Conservation (phyloP, 78 protist species). For the Chrysochromulina tobinii region DNA sequence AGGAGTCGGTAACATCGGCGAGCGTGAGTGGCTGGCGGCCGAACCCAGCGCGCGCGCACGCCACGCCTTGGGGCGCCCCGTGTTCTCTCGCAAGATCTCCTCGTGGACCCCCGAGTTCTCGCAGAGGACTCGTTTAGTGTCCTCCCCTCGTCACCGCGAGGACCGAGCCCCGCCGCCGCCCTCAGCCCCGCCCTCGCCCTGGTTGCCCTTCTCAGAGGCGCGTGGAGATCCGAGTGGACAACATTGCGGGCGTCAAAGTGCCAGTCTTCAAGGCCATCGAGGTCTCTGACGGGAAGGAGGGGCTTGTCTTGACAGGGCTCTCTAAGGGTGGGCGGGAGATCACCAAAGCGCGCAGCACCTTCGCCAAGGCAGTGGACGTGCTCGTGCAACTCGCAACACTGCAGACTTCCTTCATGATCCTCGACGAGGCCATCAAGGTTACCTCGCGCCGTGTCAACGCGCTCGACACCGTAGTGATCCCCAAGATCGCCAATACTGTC, state of each 20-base stretch:
- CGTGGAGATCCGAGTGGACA: slow-evolving; percentile 15
- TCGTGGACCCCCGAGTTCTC: neutral
- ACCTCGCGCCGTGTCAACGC: slow-evolving; percentile 99
- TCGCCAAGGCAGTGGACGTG: slow-evolving; percentile 66
- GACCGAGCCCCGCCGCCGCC: too few species aligned
- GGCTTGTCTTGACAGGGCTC: slow-evolving; percentile 74
- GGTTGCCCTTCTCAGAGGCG: neutral
- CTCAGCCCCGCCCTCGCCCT: too few species aligned
- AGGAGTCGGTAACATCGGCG: neutral
- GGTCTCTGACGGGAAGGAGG: neutral
- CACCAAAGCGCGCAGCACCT: slow-evolving; percentile 43
- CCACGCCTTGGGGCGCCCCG: neutral
- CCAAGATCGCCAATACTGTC: slow-evolving; percentile 84
- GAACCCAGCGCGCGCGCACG: neutral
- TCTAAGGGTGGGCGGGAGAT: slow-evolving; percentile 95
- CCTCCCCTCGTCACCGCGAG: too few species aligned
- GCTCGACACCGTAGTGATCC: slow-evolving; percentile 95
- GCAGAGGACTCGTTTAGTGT: too few species aligned
- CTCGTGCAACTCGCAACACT: slow-evolving; percentile 91
- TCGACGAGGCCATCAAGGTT: slow-evolving; percentile 94
- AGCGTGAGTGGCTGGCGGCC: neutral
- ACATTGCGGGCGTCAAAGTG: slow-evolving; percentile 63
- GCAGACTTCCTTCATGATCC: slow-evolving; percentile 90
- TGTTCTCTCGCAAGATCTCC: neutral
- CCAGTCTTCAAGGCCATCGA: slow-evolving; percentile 51